Conservation (phyloP, 2,329 filamentous ascomycete genomes). For the Immersiporthe knoxdaviesiana region DNA sequence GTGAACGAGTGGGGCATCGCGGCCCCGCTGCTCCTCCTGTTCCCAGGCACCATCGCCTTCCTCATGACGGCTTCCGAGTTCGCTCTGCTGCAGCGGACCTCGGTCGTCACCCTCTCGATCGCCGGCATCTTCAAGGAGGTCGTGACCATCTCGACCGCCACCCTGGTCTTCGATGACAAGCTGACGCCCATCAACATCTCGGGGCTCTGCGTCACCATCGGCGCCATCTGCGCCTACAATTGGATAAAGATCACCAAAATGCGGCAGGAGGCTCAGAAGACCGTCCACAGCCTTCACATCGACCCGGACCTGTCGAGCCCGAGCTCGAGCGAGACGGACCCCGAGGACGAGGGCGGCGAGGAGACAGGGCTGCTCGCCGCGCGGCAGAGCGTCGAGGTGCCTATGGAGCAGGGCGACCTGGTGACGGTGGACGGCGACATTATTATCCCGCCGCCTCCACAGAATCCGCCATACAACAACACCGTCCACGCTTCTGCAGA, state of each 20-base stretch:
- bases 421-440: slow-evolving; percentile 47
- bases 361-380: slow-evolving; percentile 52
- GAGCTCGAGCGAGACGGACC: slow-evolving; percentile 45
- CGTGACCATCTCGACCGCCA: slow-evolving; percentile 88
- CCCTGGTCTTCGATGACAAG: slow-evolving; percentile 84
- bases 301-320: slow-evolving; percentile 37
- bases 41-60: slow-evolving; percentile 90
- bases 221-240: slow-evolving; percentile 87
- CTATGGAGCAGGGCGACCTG: slow-evolving; percentile 36
- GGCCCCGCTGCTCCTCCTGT: slow-evolving; percentile 76
- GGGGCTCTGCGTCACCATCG: slow-evolving; percentile 85
- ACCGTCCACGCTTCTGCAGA: slow-evolving; percentile 17
- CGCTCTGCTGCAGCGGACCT: slow-evolving; percentile 90
- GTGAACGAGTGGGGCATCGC: slow-evolving; percentile 69
- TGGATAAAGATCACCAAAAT: slow-evolving; percentile 92
- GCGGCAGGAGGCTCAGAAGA: slow-evolving; percentile 70
- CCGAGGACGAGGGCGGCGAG: slow-evolving; percentile 47
- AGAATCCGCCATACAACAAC: slow-evolving; percentile 4
- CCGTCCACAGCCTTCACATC: slow-evolving; percentile 49
- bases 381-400: slow-evolving; percentile 41
- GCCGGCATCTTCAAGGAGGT: slow-evolving; percentile 99
- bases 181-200: slow-evolving; percentile 86
- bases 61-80: slow-evolving; percentile 97
- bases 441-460: slow-evolving; percentile 40
- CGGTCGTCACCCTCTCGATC: slow-evolving; percentile 93